Percentiles rank a stretch among this genome's conserved stretches.
Conservation (phyloP, 2,329 filamentous ascomycete genomes). For the Sclerotinia nivalis region DNA sequence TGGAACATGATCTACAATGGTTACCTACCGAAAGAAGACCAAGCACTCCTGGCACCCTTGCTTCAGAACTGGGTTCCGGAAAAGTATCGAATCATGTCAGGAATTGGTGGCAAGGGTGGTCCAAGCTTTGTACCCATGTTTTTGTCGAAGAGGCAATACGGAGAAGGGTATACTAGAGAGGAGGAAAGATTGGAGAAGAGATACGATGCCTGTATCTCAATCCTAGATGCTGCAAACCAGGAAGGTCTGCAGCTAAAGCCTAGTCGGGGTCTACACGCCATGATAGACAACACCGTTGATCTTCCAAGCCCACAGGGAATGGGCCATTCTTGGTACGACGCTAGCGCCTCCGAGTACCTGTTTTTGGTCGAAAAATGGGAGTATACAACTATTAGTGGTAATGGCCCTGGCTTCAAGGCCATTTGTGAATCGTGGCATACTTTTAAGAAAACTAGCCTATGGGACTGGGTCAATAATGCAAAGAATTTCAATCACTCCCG, state of each 20-base stretch:
- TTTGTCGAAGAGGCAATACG: background rate
- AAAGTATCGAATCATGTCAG: background rate
- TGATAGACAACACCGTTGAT: background rate
- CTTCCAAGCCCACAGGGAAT: conserved; percentile 1
- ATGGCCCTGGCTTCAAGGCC: background rate
- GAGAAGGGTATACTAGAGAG: background rate
- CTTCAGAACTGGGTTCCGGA: background rate
- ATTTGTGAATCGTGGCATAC: conserved; percentile 6
- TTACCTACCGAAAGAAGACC: background rate
- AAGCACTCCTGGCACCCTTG: background rate
- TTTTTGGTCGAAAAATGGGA: background rate
- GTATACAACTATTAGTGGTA: background rate
- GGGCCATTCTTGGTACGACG: background rate
- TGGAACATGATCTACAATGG: background rate
- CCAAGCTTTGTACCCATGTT: background rate
- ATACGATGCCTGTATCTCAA: background rate
- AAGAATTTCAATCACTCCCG: background rate
- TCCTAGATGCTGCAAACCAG: background rate
- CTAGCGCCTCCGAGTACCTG: background rate
- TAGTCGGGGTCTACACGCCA: background rate
- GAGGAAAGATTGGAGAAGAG: background rate
- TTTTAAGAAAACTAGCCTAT: background rate
- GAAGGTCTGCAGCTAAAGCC: background rate
- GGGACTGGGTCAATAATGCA: conserved; percentile 1
- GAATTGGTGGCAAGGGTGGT: background rate